Percentiles rank a stretch among this genome's conserved stretches.
These are phyloP conservation scores for Penicillium sp. DNA, from an alignment of 2,329 filamentous ascomycete species.

Conservation along the genomic window DNA sequence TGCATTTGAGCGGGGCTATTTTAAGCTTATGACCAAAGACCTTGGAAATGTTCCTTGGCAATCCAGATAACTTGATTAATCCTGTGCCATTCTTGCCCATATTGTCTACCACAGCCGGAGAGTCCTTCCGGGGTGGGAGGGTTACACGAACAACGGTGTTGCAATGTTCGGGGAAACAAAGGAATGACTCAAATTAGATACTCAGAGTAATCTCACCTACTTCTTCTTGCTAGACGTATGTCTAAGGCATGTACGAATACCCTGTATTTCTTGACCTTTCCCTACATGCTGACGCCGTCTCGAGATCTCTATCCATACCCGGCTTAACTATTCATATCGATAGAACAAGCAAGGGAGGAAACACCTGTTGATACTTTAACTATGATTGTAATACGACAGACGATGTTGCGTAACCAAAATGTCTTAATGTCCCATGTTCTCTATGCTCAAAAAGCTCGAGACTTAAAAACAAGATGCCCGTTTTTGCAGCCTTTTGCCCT, in stretches of 20 bases:
- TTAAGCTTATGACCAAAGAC: neutral
- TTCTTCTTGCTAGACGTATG: neutral
- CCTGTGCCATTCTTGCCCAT: neutral
- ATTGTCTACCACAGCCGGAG: neutral
- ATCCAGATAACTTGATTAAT: neutral
- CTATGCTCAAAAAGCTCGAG: neutral
- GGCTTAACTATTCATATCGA: too few species aligned
- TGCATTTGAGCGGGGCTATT: neutral
- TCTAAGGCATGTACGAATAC: neutral
- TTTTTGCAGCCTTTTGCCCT: neutral
- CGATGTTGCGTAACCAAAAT: neutral
- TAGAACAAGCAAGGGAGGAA: neutral
- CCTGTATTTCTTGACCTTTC: neutral
- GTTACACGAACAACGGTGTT: conserved; percentile 15
- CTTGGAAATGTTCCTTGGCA: neutral
- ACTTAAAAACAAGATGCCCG: neutral
- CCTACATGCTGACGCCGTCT: neutral
- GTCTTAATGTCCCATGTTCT: neutral
- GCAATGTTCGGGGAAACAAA: neutral
- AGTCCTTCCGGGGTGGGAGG: neutral
- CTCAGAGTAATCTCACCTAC: neutral
- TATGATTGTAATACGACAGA: neutral
- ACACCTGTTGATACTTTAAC: neutral
- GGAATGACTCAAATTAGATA: neutral
- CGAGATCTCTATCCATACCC: neutral